Base-by-base conservation (phyloP, 2,329 filamentous ascomycete genomes). In the Venturia asperata region DNA sequence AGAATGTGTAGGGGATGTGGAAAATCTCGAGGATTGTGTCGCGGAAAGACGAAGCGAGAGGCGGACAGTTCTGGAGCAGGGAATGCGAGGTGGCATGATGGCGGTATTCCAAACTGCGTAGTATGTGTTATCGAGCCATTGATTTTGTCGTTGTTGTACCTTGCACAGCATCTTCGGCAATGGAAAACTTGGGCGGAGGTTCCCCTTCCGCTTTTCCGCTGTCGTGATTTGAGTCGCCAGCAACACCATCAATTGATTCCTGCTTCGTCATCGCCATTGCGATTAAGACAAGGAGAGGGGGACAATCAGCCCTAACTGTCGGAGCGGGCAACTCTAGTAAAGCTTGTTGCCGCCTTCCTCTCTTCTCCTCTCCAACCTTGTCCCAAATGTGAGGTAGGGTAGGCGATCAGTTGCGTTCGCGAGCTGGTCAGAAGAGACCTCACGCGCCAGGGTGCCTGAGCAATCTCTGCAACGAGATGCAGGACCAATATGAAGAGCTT, bases 401-500 rank as follows among this genome's bases (percentile, higher is more conserved):
- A 37, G 52, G 19, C 19, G 30, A 37, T 37, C 30, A 34, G 24
- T 7, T 13, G n/a, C 30, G 37, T 34, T 58, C 19, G 52, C 17
- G 52, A 37, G 52, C 15, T 37, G 19, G 17, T 58, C 52, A 19
- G 19, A n/a, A 58, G 5, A 21, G 30, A n/a, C 37, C 19, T 37
- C 4, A 37, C 27, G 4, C 5, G 49, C 49, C 5, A 7, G 27
- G 30, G 15, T 58, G 52, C 52, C 52, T 27, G 37, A 58, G 30
- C 27, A n/a, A 11, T 10, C 19, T 37, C 30, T 37, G 52, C 49
- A 34, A n/a, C 34, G 52, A 21, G 37, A 1, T 58, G 17, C 27
- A 10, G n/a, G 27, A 37, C 52, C 30, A 37, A 27, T 58, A 37
- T 34, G 37, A 58, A 58, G 52, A 58, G 52, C 52, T 58, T 58